Base-by-base conservation (phyloP, 1,284 basidiomycete genomes). In the Termitomyces sp. region DNA sequence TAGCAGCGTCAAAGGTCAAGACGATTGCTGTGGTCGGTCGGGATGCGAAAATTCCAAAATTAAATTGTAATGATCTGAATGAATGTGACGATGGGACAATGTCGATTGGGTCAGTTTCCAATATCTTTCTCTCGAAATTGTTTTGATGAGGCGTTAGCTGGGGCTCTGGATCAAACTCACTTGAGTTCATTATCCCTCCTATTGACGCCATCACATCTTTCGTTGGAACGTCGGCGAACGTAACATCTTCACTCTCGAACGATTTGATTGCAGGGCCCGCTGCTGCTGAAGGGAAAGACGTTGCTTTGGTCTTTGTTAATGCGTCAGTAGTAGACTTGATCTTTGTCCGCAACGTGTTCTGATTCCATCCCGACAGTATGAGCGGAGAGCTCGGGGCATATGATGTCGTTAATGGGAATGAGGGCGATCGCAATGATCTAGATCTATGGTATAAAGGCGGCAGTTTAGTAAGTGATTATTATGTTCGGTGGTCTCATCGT, bases 391-490 rank as follows among this genome's bases (percentile, higher is more conserved):
- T 78, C 5, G 75, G 72, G 1, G 64, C 67, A 47, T 81, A 88
- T 65, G 73, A 82, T 43, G 76, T 76, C 3, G 83, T 88, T 2
- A 81, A 82, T 41, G 81, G 80, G 1, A 84, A 84, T 58, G 75
- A 76, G 56, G 86, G 86, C 8, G 89, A 91, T 64, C 77, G 87
- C 33, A 89, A 90, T 64, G 84, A 90, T 63, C 70, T 91, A 10
- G 78, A 79, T 17, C 76, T 88, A 0, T 91, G 88, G 89, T 80
- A 79, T 61, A 75, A 70, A 26, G 75, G 73, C 9, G 72, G 69
- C 13, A 68, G 66, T 33, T 59, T 76, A 50, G 71, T 73, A 26
- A n/a, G 46, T 10, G 8, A 1, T 30, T n/a, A 1, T 30, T n/a
- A 41, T 28, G 13, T 13, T 17, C n/a, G 2, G 46, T 28, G 30